Percentiles rank a stretch among this genome's conserved stretches.
These are phyloP conservation scores for Hymenoscyphus scutula DNA, from an alignment of 2,329 filamentous ascomycete genomes.

Conservation along the genomic window DNA sequence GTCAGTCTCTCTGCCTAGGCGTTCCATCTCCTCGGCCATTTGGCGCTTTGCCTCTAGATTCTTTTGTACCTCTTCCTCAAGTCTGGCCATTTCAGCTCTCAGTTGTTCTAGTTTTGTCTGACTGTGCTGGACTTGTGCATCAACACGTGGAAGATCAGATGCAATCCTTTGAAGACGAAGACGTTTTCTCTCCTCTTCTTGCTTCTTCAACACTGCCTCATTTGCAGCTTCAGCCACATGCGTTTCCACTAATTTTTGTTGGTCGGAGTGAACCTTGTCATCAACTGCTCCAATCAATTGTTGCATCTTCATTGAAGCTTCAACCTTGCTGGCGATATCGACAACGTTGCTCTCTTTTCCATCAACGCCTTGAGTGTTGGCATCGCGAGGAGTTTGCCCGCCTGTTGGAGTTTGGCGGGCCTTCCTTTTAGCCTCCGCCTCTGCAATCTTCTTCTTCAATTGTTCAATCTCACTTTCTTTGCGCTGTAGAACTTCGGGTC, in stretches of 20 bases:
- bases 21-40: conserved; percentile 37
- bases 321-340: conserved; percentile 24
- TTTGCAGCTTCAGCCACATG: conserved; percentile 28
- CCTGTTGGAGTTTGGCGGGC: conserved; percentile 31
- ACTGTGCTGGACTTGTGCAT: conserved; percentile 35
- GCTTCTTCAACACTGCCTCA: conserved; percentile 26
- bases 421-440: conserved; percentile 34
- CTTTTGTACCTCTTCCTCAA: conserved; percentile 34
- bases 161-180: conserved; percentile 36
- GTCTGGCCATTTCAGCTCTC: conserved; percentile 33
- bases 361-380: conserved; percentile 17
- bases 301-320: conserved; percentile 31
- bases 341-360: conserved; percentile 1
- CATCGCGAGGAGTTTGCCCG: conserved; percentile 28
- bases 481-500: conserved; percentile 44
- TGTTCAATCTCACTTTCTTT: conserved; percentile 60
- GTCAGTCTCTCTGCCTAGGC: conserved; percentile 36
- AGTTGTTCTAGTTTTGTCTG: conserved; percentile 32
- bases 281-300: conserved; percentile 26
- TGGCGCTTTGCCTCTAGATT: conserved; percentile 36
- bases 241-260: conserved; percentile 31
- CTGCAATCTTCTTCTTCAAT: conserved; percentile 47
- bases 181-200: conserved; percentile 32
- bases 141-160: conserved; percentile 33
- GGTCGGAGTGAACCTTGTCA: conserved; percentile 22